These are phyloP conservation scores for Hysterium pulicare DNA, from an alignment of 2,329 filamentous ascomycete genomes.

Conservation along the genomic window DNA sequence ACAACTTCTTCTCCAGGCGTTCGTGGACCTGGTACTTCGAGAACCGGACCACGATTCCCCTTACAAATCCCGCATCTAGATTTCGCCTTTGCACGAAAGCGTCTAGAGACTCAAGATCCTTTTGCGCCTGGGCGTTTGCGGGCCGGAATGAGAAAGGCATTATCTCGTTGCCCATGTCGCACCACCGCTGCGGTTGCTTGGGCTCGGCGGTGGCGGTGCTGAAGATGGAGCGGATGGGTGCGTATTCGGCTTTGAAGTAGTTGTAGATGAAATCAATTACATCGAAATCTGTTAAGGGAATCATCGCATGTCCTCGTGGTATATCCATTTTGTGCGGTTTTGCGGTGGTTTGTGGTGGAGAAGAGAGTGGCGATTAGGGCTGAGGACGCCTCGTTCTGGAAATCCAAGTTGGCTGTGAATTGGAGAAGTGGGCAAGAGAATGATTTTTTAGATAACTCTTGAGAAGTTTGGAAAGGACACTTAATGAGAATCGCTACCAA, in stretches of 20 bases:
- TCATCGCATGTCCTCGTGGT: constrained; percentile 29
- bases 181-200: constrained; percentile 26
- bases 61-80: constrained; percentile 29
- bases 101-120: constrained; percentile 33
- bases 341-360: background rate
- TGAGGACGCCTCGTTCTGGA: no score
- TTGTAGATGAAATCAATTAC: constrained; percentile 35
- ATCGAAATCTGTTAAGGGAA: constrained; percentile 29
- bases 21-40: constrained; percentile 35
- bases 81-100: constrained; percentile 29
- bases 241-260: constrained; percentile 38
- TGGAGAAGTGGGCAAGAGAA: no score
- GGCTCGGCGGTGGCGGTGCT: constrained; percentile 33
- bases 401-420: no score
- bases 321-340: constrained; percentile 25
- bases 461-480: no score
- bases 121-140: constrained; percentile 36
- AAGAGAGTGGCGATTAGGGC: background rate
- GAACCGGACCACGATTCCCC: constrained; percentile 31
- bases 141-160: constrained; percentile 24
- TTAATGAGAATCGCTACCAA: background rate
- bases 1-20: constrained; percentile 35
- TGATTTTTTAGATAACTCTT: no score
- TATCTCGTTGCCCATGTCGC: constrained; percentile 33
- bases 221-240: constrained; percentile 35